Conservation (phyloP, 1,139 yeast genomes). For the Taphrina populina region DNA sequence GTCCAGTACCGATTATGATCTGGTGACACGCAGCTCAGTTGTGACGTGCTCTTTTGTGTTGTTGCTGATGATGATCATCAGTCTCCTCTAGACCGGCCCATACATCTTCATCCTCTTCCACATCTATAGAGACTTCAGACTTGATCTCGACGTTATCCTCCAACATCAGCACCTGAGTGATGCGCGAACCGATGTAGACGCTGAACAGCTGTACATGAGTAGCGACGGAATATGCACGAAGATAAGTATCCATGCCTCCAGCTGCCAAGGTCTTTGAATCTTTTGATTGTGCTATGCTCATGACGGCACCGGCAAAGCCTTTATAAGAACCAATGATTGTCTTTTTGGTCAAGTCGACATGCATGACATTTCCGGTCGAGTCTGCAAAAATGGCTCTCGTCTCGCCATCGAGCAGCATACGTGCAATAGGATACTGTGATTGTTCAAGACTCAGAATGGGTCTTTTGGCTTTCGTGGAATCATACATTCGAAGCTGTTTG, state of each 20-base stretch:
- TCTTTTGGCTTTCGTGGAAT: constrained; percentile 42
- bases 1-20: no score
- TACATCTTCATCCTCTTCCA: constrained; percentile 25
- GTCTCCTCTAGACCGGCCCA: constrained; percentile 20
- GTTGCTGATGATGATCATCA: no score
- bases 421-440: constrained; percentile 16
- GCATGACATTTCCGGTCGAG: constrained; percentile 21
- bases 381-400: constrained; percentile 9
- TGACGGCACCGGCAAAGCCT: constrained; percentile 19
- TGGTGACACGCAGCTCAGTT: no score
- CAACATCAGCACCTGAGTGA: constrained; percentile 2
- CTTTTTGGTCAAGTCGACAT: not conserved
- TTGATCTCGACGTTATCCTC: not conserved
- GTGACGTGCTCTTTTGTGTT: no score
- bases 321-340: constrained; percentile 15
- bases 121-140: constrained; percentile 10
- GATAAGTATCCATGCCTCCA: constrained; percentile 20
- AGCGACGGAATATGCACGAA: constrained; percentile 6
- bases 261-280: not conserved
- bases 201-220: constrained; percentile 1
- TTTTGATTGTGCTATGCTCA: not conserved
- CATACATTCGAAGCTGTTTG: constrained; percentile 44
- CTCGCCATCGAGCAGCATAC: constrained; percentile 1
- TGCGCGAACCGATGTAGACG: constrained; percentile 14
- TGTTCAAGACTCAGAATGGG: constrained; percentile 37